Percentiles rank a stretch among this genome's conserved stretches.
These are phyloP conservation scores for Aquilaria yunnanensis DNA, from an alignment of 345 rosid species.

Conservation along the genomic window DNA sequence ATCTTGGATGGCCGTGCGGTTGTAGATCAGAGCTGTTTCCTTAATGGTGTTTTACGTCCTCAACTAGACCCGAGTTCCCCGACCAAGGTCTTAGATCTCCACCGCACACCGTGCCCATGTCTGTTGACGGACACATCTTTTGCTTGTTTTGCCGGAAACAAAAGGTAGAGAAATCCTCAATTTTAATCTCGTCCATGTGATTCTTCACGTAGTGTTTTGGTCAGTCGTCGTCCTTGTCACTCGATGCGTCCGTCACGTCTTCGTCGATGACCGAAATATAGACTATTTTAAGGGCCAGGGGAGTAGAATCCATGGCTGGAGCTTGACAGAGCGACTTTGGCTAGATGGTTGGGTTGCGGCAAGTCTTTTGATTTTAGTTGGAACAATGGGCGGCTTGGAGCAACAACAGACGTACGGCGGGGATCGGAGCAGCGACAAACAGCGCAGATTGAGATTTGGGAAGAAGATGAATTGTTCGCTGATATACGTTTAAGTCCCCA, in stretches of 20 bases:
- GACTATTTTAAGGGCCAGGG: slow-evolving; percentile 27
- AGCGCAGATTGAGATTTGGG: too few relatives aligned
- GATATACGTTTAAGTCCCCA: too few relatives aligned
- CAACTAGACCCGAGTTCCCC: slow-evolving; percentile 45
- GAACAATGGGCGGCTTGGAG: too few relatives aligned
- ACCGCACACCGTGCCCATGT: slow-evolving; percentile 83
- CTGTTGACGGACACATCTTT: slow-evolving; percentile 53
- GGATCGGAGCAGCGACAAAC: too few relatives aligned
- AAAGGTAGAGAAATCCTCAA: slow-evolving; percentile 21
- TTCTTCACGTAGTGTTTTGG: slow-evolving; percentile 34
- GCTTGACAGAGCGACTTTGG: too few relatives aligned
- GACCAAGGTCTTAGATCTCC: slow-evolving; percentile 68
- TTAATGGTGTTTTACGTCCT: slow-evolving; percentile 67
- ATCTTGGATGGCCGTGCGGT: slow-evolving; percentile 51
- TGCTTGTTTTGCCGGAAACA: background rate
- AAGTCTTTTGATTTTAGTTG: too few relatives aligned
- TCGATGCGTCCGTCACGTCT: slow-evolving; percentile 68
- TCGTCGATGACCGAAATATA: slow-evolving; percentile 52
- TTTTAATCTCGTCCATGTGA: slow-evolving; percentile 47
- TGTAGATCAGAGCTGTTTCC: slow-evolving; percentile 72
- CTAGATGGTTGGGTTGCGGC: too few relatives aligned
- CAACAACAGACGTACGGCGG: too few relatives aligned
- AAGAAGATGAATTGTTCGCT: too few relatives aligned
- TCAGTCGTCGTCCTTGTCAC: slow-evolving; percentile 37
- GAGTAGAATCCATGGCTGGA: slow-evolving; percentile 2